Conservation (phyloP, 768 basidiomycete genomes). For the Suillus ampliporus region DNA sequence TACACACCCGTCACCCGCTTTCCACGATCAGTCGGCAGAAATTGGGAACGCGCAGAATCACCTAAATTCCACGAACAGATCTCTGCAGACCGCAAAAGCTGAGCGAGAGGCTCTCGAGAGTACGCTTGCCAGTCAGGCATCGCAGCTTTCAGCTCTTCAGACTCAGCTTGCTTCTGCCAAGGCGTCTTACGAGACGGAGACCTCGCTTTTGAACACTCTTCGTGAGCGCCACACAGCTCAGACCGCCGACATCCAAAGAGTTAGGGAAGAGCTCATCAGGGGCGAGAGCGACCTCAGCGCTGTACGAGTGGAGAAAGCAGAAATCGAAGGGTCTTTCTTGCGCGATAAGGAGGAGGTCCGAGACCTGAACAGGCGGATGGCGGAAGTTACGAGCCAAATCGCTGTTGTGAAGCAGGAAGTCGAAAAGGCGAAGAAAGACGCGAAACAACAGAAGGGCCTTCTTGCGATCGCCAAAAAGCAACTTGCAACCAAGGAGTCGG, state of each 20-base stretch:
- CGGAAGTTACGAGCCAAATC: constrained; percentile 76
- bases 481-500: constrained; percentile 80
- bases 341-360: constrained; percentile 95
- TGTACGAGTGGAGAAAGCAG: constrained; percentile 85
- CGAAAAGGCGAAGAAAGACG: constrained; percentile 92
- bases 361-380: constrained; percentile 83
- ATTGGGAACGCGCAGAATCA: constrained; percentile 90
- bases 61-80: constrained; percentile 76
- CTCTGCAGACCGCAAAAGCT: constrained; percentile 65
- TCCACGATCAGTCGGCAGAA: constrained; percentile 80
- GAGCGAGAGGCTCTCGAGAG: constrained; percentile 73
- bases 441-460: constrained; percentile 94
- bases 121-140: constrained; percentile 67
- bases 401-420: constrained; percentile 72
- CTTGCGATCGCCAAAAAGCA: constrained; percentile 96
- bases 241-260: constrained; percentile 70
- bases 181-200: constrained; percentile 86
- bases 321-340: constrained; percentile 84
- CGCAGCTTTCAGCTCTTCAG: constrained; percentile 80
- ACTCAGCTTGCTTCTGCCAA: constrained; percentile 84
- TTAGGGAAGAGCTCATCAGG: constrained; percentile 79
- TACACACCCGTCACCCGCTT: constrained; percentile 49
- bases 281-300: constrained; percentile 94
- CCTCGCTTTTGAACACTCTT: constrained; percentile 65
- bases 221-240: constrained; percentile 74